These are phyloP conservation scores for Coemansia sp. DNA, from an alignment of 371 early-diverging fungal genomes.

Conservation along the genomic window DNA sequence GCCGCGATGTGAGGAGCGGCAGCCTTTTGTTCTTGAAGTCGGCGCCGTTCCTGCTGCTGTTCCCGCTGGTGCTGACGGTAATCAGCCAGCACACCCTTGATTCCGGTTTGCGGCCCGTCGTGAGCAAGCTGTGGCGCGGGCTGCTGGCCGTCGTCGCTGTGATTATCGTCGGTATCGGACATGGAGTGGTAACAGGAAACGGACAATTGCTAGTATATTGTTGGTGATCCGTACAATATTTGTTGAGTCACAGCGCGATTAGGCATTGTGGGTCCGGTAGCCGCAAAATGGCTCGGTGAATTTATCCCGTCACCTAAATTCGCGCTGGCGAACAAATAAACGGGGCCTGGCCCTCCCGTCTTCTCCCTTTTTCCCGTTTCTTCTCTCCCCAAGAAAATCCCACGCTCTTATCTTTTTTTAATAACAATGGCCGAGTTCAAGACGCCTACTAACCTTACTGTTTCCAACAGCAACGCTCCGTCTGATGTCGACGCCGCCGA, in stretches of 20 bases:
- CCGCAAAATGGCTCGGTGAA: no score
- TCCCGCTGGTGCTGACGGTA: slow-evolving; percentile 32
- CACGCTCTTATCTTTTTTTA: no score
- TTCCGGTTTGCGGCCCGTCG: slow-evolving; percentile 52
- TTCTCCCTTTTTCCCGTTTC: no score
- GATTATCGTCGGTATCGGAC: background rate
- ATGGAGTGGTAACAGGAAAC: background rate
- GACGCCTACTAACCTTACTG: background rate
- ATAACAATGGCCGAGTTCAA: no score
- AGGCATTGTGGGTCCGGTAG: no score
- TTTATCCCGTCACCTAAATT: no score
- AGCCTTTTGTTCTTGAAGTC: slow-evolving; percentile 3
- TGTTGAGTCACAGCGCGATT: no score
- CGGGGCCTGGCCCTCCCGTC: no score
- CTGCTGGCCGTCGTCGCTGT: background rate
- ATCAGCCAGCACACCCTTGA: slow-evolving; percentile 53
- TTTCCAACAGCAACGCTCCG: background rate
- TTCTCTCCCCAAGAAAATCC: no score
- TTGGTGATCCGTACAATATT: no score
- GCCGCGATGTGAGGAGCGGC: slow-evolving; percentile 12
- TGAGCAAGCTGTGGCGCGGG: background rate
- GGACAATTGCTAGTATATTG: no score
- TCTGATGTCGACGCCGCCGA: background rate
- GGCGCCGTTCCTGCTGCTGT: slow-evolving; percentile 1
- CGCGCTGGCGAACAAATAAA: no score